A percentile compares a stretch with the other conserved stretches of the same genome.
Conservation (phyloP, 2,329 filamentous ascomycete species). For the Gnomoniopsis sp. region DNA sequence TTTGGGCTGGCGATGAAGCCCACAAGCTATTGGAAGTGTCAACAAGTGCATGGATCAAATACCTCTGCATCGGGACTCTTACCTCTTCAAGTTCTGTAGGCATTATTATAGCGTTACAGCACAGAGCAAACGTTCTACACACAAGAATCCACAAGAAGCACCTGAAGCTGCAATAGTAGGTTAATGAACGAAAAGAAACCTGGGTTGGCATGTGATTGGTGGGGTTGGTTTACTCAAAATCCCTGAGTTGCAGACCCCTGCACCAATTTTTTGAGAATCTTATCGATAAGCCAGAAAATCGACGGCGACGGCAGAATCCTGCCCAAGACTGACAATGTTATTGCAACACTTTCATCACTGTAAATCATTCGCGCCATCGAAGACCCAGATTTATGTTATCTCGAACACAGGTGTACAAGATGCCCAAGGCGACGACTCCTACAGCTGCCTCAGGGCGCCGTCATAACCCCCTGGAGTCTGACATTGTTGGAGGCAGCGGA, state of each 20-base stretch:
- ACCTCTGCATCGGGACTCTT: constrained; percentile 21
- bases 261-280: not conserved
- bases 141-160: not conserved
- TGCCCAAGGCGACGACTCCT: constrained; percentile 75
- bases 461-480: constrained; percentile 89
- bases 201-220: constrained; percentile 13
- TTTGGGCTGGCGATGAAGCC: constrained; percentile 92
- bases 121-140: too few species aligned
- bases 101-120: constrained; percentile 48
- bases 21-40: constrained; percentile 61
- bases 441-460: constrained; percentile 61
- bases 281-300: constrained; percentile 13
- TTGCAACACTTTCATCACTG: not conserved
- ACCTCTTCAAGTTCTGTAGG: constrained; percentile 76
- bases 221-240: not conserved
- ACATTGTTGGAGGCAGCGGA: constrained; percentile 65
- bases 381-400: not conserved
- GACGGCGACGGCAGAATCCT: constrained; percentile 9
- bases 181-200: not conserved
- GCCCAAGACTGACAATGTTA: not conserved
- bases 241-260: not conserved
- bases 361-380: not conserved
- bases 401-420: constrained; percentile 34
- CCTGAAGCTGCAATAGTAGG: not conserved
- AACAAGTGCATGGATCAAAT: not conserved